These are phyloP conservation scores for Trichoderma parareesei DNA, from an alignment of 495 filamentous ascomycete species.

Conservation along the genomic window DNA sequence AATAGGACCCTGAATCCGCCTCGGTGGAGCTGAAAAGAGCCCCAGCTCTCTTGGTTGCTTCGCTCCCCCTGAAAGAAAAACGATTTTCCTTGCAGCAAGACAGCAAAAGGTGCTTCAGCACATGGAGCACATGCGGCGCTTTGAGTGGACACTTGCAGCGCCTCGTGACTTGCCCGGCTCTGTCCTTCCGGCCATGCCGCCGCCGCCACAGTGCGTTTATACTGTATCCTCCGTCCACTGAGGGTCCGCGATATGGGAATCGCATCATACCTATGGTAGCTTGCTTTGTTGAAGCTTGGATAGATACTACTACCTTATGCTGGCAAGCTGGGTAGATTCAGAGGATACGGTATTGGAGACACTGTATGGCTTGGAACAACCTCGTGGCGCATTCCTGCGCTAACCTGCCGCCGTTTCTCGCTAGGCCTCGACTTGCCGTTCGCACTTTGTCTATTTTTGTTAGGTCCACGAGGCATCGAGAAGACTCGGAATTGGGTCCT, in stretches of 20 bases:
- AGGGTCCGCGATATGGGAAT: neutral
- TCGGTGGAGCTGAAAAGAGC: neutral
- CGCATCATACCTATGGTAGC: no score
- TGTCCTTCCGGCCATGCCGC: neutral
- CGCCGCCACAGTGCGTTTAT: neutral
- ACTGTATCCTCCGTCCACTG: neutral
- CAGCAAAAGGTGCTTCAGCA: neutral
- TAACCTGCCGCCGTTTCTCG: neutral
- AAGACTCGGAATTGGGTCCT: no score
- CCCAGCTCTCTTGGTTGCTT: no score
- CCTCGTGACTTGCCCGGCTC: slow-evolving; percentile 3
- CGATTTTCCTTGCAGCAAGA: neutral
- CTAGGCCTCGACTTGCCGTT: no score
- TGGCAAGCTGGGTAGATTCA: neutral
- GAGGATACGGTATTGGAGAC: neutral
- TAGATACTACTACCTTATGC: no score
- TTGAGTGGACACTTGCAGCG: neutral
- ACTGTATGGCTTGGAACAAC: neutral
- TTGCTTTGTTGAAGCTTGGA: no score
- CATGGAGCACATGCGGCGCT: slow-evolving; percentile 4
- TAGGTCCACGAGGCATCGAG: no score
- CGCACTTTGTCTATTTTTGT: no score
- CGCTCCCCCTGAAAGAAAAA: neutral
- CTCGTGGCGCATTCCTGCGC: neutral
- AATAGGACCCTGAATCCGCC: slow-evolving; percentile 4